A percentile compares a stretch with the other conserved stretches of the same genome.
These are phyloP conservation scores for Boletellus ananas DNA, from an alignment of 768 basidiomycete species.

Conservation along the genomic window DNA sequence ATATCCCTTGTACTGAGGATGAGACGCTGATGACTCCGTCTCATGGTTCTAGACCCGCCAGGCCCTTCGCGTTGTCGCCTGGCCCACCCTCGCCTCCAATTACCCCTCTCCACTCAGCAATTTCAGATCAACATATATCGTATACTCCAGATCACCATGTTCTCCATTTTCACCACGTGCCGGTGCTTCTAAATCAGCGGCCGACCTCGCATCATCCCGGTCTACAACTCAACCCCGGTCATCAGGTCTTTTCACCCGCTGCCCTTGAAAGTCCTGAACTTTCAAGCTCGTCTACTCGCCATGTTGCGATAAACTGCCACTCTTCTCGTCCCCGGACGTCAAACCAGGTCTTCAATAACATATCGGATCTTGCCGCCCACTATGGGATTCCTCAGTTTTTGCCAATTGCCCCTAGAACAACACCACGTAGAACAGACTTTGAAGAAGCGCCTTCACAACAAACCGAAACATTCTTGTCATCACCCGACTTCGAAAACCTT, in stretches of 20 bases:
- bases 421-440: constrained; percentile 40
- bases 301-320: constrained; percentile 57
- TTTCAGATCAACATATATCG: constrained; percentile 43
- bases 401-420: constrained; percentile 64
- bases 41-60: constrained; percentile 50
- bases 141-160: constrained; percentile 36
- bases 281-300: constrained; percentile 48
- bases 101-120: constrained; percentile 37
- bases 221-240: constrained; percentile 38
- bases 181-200: constrained; percentile 41
- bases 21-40: constrained; percentile 40
- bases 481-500: constrained; percentile 43
- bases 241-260: constrained; percentile 35
- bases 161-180: constrained; percentile 39
- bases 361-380: constrained; percentile 68
- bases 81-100: constrained; percentile 26
- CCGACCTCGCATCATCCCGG: constrained; percentile 38
- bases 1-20: constrained; percentile 33
- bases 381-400: constrained; percentile 76
- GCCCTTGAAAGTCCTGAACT: constrained; percentile 50
- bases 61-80: constrained; percentile 53
- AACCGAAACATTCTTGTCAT: constrained; percentile 22
- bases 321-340: constrained; percentile 66
- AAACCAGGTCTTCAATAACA: constrained; percentile 56
- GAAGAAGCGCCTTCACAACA: constrained; percentile 31